Conservation (phyloP, 2,329 filamentous ascomycete species). For the Sporothrix luriei region DNA sequence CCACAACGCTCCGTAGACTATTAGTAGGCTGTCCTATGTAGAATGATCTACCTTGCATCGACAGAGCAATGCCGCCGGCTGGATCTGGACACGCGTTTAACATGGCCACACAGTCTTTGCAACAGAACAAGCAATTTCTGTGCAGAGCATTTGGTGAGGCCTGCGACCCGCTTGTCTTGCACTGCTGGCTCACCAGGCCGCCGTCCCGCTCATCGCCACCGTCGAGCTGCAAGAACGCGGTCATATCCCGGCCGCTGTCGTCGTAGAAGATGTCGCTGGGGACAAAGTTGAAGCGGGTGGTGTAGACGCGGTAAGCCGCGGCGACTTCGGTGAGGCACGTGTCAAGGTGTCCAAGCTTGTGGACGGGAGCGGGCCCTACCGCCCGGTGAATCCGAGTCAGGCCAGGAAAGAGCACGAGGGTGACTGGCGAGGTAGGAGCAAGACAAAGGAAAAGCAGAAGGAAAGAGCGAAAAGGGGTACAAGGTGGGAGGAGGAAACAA, state of each 20-base stretch:
- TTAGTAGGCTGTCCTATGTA: background rate
- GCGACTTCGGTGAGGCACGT: slow-evolving; percentile 56
- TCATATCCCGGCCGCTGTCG: slow-evolving; percentile 45
- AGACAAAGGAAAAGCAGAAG: background rate
- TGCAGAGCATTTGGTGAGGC: slow-evolving; percentile 49
- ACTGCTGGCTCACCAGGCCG: slow-evolving; percentile 62
- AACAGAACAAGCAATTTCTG: slow-evolving; percentile 30
- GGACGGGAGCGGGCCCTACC: slow-evolving; percentile 43
- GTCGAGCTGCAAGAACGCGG: slow-evolving; percentile 51
- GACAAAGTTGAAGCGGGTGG: slow-evolving; percentile 54
- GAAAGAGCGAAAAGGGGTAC: background rate
- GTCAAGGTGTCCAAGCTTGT: slow-evolving; percentile 60
- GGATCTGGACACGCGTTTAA: background rate
- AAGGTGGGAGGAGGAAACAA: background rate
- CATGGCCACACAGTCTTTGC: background rate
- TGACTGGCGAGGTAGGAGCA: background rate
- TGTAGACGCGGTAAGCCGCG: slow-evolving; percentile 53
- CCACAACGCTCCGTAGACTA: background rate
- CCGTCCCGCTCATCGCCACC: slow-evolving; percentile 59
- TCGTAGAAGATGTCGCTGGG: slow-evolving; percentile 53
- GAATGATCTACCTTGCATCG: too few relatives aligned
- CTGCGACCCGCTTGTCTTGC: slow-evolving; percentile 49
- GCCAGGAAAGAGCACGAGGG: background rate
- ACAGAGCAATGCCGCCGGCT: background rate
- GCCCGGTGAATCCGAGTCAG: background rate